A percentile compares a stretch with the other conserved stretches of the same genome.
Conservation (phyloP, 192 early-diverging fungal genomes). For the Gigaspora rosea region DNA sequence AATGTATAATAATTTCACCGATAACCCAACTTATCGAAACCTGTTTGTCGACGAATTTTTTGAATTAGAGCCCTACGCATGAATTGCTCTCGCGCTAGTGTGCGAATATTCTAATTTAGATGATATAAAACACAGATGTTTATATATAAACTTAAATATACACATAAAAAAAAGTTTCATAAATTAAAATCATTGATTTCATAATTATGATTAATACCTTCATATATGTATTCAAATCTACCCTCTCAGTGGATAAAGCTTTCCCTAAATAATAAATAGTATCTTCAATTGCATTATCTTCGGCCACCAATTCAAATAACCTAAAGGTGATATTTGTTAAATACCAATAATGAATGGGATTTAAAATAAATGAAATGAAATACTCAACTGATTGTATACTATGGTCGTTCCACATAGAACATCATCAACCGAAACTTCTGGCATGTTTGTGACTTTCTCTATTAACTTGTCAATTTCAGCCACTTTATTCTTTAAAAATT, state of each 20-base stretch:
- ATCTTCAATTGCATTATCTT: slow-evolving; percentile 89
- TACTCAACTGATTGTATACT: slow-evolving; percentile 69
- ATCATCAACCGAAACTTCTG: slow-evolving; percentile 68
- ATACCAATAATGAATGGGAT: slow-evolving; percentile 26
- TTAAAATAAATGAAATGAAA: not conserved
- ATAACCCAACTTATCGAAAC: slow-evolving; percentile 24
- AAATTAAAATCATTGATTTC: not conserved
- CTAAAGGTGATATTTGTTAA: slow-evolving; percentile 45
- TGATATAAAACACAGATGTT: not conserved
- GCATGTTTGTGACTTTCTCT: slow-evolving; percentile 52
- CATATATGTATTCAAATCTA: slow-evolving; percentile 76
- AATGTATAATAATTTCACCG: too few relatives aligned
- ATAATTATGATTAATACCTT: slow-evolving; percentile 49
- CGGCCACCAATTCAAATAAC: slow-evolving; percentile 83
- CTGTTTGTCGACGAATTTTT: slow-evolving; percentile 60
- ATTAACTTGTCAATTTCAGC: slow-evolving; percentile 58
- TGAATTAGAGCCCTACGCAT: slow-evolving; percentile 78
- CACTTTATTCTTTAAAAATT: slow-evolving; percentile 62
- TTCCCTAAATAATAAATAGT: slow-evolving; percentile 79
- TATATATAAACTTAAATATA: slow-evolving; percentile 11
- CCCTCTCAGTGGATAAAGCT: slow-evolving; percentile 74
- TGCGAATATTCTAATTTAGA: slow-evolving; percentile 62
- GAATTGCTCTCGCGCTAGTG: slow-evolving; percentile 85
- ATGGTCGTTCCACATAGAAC: slow-evolving; percentile 60
- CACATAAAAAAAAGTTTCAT: not conserved